Evolutionary conservation across 2,329 filamentous ascomycete genomes (phyloP).

Genomic region (Mariannaea sp.): DNA sequence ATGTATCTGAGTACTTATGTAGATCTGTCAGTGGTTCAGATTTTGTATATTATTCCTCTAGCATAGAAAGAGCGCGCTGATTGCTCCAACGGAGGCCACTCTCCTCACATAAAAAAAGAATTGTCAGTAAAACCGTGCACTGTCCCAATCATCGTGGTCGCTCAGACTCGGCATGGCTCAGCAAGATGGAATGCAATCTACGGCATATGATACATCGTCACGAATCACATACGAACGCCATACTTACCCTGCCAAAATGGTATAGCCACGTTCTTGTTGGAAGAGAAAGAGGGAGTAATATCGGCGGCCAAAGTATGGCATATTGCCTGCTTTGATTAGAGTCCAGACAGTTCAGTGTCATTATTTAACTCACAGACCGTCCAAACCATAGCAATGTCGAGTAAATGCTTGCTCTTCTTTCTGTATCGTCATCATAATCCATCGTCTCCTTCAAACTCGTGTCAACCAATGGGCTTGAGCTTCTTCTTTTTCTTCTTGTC

Average conservation of each 20-base stretch:
- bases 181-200: neutral
- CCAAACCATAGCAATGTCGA: constrained; percentile 21
- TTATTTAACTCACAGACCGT: constrained; percentile 42
- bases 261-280: constrained; percentile 13
- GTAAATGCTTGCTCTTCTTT: constrained; percentile 10
- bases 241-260: constrained; percentile 27
- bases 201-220: constrained; percentile 7
- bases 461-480: constrained; percentile 64
- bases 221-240: constrained; percentile 1
- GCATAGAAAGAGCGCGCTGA: constrained; percentile 38
- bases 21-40: constrained; percentile 37
- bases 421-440: constrained; percentile 13
- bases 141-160: neutral
- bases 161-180: neutral
- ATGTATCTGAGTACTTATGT: constrained; percentile 29
- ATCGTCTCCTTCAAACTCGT: neutral
- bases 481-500: constrained; percentile 73
- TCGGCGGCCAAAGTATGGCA: constrained; percentile 18
- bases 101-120: constrained; percentile 43
- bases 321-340: constrained; percentile 40
- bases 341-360: constrained; percentile 36
- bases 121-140: constrained; percentile 23
- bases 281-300: constrained; percentile 12
- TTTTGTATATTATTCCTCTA: constrained; percentile 42
- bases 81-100: constrained; percentile 42